Conservation (phyloP, 441 rosid genomes). For the Manihot esculenta region DNA sequence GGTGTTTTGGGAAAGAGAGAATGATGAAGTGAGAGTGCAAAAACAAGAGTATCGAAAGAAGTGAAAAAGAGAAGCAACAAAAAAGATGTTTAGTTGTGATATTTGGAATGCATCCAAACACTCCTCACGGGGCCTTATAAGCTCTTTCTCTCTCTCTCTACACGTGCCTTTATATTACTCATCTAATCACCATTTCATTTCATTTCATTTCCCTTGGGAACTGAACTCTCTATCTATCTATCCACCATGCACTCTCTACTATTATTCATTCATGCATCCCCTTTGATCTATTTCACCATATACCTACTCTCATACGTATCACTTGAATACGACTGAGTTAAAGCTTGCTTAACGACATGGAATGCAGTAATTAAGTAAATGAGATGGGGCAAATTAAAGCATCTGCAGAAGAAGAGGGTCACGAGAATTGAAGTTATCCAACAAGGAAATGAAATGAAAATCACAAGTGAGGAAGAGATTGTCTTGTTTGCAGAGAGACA, state of each 20-base stretch:
- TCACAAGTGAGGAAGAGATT: constrained; percentile 31
- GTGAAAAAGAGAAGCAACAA: constrained; percentile 50
- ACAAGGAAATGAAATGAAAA: not conserved
- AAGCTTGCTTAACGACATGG: too few species aligned
- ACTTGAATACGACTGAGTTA: too few species aligned
- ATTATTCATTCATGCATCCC: too few species aligned
- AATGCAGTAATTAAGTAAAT: too few species aligned
- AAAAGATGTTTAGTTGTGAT: constrained; percentile 46
- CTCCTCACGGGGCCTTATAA: constrained; percentile 98
- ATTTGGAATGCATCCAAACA: constrained; percentile 75
- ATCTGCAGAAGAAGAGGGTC: constrained; percentile 33
- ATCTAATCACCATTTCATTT: constrained; percentile 5
- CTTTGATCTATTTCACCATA: too few species aligned
- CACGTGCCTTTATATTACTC: too few species aligned
- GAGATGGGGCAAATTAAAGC: too few species aligned
- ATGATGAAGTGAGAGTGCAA: not conserved
- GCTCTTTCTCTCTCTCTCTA: constrained; percentile 23
- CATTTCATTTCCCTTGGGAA: not conserved
- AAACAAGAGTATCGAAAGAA: constrained; percentile 56
- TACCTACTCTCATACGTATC: too few species aligned
- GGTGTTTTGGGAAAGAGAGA: constrained; percentile 20
- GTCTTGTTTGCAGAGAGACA: constrained; percentile 39
- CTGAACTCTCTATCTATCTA: too few species aligned
- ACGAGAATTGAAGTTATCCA: constrained; percentile 44
- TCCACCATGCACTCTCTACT: too few species aligned